Conservation (phyloP, 2,329 filamentous ascomycete genomes). For the Ceratocystis albifundus region DNA sequence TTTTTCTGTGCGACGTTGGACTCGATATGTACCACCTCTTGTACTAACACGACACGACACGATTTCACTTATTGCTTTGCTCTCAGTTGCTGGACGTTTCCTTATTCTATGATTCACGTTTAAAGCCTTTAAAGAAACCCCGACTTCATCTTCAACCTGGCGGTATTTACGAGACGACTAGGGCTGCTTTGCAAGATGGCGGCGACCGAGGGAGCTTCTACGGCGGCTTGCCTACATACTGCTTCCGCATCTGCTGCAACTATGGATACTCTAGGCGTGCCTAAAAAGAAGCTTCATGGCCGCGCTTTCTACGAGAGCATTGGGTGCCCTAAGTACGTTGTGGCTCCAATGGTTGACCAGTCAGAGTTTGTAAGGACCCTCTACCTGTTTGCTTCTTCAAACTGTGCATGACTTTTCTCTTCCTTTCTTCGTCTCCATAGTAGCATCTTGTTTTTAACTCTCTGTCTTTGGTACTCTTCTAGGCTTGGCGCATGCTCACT, state of each 20-base stretch:
- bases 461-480: constrained; percentile 15
- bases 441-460: neutral
- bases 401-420: neutral
- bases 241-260: constrained; percentile 14
- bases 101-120: neutral
- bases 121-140: neutral
- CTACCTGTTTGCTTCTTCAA: constrained; percentile 29
- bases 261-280: neutral
- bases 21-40: neutral
- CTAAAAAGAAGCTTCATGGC: constrained; percentile 56
- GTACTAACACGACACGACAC: too few relatives aligned
- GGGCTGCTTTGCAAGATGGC: constrained; percentile 19
- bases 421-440: neutral
- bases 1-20: constrained; percentile 8
- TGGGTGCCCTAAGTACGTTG: constrained; percentile 76
- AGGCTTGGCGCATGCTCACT: constrained; percentile 97
- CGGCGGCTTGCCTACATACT: neutral
- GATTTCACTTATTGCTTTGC: neutral
- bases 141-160: constrained; percentile 12
- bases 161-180: constrained; percentile 9
- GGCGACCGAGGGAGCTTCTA: neutral
- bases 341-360: constrained; percentile 97
- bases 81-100: neutral
- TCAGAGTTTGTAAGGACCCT: constrained; percentile 68
- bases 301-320: constrained; percentile 91